These are phyloP conservation scores for Tricholoma sp. DNA, from an alignment of 768 basidiomycete genomes.

Conservation along the genomic window DNA sequence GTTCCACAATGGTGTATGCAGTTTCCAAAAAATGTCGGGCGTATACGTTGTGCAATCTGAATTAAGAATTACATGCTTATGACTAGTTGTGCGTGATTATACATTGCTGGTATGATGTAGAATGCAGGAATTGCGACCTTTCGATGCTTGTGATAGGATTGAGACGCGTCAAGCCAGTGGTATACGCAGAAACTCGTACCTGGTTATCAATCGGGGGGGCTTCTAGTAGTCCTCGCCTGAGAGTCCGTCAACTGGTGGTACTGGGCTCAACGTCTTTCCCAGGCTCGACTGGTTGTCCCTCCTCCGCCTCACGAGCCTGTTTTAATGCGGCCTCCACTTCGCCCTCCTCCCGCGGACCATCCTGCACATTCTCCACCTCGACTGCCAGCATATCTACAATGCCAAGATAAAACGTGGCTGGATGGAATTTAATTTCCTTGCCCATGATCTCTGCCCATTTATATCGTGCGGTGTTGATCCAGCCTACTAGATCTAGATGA, in stretches of 20 bases:
- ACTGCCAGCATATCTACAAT: slow-evolving; percentile 75
- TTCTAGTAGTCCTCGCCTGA: no score
- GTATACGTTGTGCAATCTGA: no score
- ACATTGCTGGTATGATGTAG: background rate
- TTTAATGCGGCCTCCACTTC: slow-evolving; percentile 10
- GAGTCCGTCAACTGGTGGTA: background rate
- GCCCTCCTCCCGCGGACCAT: slow-evolving; percentile 6
- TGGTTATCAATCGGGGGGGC: background rate
- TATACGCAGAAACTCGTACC: background rate
- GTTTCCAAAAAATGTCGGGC: no score
- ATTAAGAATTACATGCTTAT: background rate
- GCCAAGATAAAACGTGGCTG: slow-evolving; percentile 86
- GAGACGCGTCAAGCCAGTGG: background rate
- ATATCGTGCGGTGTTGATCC: slow-evolving; percentile 87
- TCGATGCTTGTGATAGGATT: no score
- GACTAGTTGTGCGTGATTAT: background rate
- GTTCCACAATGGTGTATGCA: no score
- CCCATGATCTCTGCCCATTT: slow-evolving; percentile 89
- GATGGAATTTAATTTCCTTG: slow-evolving; percentile 85
- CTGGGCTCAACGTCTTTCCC: background rate
- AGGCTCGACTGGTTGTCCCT: background rate
- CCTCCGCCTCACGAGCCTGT: slow-evolving; percentile 6
- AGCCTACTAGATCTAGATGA: slow-evolving; percentile 90
- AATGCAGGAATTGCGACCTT: background rate
- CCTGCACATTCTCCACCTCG: slow-evolving; percentile 59